Evolutionary conservation across 306 rosid genomes (phyloP).

Genomic region (Astragalus glycyphyllos): DNA sequence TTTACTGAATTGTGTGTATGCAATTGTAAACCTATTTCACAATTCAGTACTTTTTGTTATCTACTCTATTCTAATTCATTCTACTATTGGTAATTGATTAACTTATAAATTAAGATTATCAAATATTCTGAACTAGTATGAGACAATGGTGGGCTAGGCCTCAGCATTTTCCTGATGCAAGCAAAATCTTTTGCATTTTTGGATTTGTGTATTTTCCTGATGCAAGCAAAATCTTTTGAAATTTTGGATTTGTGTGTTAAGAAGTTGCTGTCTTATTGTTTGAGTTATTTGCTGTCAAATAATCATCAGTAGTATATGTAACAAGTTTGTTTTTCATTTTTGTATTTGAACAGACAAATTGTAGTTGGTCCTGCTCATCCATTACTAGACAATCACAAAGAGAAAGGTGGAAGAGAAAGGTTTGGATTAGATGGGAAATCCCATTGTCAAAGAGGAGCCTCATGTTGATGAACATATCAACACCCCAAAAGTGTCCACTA

Average conservation of each 20-base stretch:
- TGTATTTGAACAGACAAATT: not conserved
- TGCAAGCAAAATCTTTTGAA: not conserved
- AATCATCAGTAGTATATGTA: not conserved
- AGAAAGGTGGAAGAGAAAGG: conserved; percentile 48
- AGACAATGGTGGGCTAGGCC: not conserved
- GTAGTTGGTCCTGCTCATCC: conserved; percentile 48
- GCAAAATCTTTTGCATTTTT: not conserved
- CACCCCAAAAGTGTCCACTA: conserved; percentile 41
- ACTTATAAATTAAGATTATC: not conserved
- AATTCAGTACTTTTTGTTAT: not conserved
- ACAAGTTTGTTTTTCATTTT: conserved; percentile 5
- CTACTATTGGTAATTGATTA: not conserved
- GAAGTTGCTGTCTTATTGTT: conserved; percentile 4
- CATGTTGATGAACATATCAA: conserved; percentile 48
- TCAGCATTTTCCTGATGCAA: not conserved
- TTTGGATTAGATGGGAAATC: conserved; percentile 42
- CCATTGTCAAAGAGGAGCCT: conserved; percentile 55
- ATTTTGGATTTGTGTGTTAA: not conserved
- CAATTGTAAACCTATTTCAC: not conserved
- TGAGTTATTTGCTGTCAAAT: conserved; percentile 17
- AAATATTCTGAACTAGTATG: not conserved
- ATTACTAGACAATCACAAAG: conserved; percentile 37
- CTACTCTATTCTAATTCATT: not conserved
- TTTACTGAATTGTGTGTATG: not conserved
- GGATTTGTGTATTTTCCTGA: not conserved